Base-by-base conservation (phyloP, 352 stramenopile species). In the Stephanocyclus meneghinianus region DNA sequence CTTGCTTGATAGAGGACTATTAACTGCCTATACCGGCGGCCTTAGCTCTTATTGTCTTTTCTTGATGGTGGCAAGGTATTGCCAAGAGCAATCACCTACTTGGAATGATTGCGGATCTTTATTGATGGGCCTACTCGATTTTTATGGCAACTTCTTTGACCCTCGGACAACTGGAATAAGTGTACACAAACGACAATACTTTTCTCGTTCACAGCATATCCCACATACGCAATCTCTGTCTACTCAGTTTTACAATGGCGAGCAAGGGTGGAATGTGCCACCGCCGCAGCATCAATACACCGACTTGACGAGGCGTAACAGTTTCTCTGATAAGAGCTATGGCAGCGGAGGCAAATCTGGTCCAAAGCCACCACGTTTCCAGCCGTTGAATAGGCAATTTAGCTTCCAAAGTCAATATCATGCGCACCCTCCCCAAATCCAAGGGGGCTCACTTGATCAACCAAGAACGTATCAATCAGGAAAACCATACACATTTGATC, bases 111-210 rank as follows among this genome's bases (percentile, higher is more conserved):
- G 97, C 69, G 96, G 96, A 29, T 95, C 97, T 44, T 91, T 98
- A 65, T 88, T 98, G 0, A 97, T 98, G 92, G 96, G 96, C 0
- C 97, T 99, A 68, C 89, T 99, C 9, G 96, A 98, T 69, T 98
- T 98, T 76, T 99, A 98, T 82, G 96, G 97, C 18, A 98, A 98
- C 64, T 93, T 91, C 30, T 93, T 93, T 71, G 85, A 93, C 60
- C 86, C 88, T 29, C 76, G 86, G 56, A 84, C 74, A 13, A 92
- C 84, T 56, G 88, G 88, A 16, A 91, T 93, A 32, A 91, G 82
- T 71, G 85, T 93, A 53, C 47, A 71, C n/a, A 74, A 71, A 16
- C 78, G 87, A 47, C 83, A 88, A 59, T 93, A 91, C 65, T 93
- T 93, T 87, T 76, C 75, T 15, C 81, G 88, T 64, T 73, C 80